phyloP scores from a whole-genome alignment of 1,284 basidiomycete species.

The Malassezia yamatoensis region DNA sequence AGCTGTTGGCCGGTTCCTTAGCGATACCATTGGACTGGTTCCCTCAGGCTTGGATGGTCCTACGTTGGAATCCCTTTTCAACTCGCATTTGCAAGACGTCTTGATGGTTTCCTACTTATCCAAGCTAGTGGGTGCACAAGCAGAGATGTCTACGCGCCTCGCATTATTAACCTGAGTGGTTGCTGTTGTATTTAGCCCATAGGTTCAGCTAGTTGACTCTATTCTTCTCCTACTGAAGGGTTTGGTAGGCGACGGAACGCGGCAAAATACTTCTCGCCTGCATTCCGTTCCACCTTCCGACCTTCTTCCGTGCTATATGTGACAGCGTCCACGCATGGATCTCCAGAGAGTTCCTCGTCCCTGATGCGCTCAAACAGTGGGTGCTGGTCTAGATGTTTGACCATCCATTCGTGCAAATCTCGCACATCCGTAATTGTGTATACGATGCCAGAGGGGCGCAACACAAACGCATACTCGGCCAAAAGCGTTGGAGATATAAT shows the following conservation, averaged over 20 bases:
- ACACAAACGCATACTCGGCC: conserved; percentile 80
- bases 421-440: conserved; percentile 97
- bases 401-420: conserved; percentile 94
- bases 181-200: neutral
- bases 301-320: conserved; percentile 67
- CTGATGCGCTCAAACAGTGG: conserved; percentile 74
- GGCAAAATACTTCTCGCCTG: conserved; percentile 76
- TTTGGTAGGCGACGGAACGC: conserved; percentile 56
- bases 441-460: conserved; percentile 79
- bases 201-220: neutral
- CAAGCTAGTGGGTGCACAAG: conserved; percentile 84
- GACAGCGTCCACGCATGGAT: conserved; percentile 48
- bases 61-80: conserved; percentile 42
- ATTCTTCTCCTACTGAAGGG: conserved; percentile 23
- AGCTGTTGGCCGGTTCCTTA: conserved; percentile 78
- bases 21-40: conserved; percentile 59
- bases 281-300: conserved; percentile 86
- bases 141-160: conserved; percentile 80
- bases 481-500: conserved; percentile 92
- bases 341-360: conserved; percentile 57
- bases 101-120: conserved; percentile 91
- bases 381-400: conserved; percentile 68
- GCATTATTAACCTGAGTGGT: conserved; percentile 57
- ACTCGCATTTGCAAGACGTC: conserved; percentile 59
- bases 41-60: conserved; percentile 34